Evolutionary conservation across 108 stramenopile species (phyloP).

Genomic region (Pseudonitzschia multiseries): DNA sequence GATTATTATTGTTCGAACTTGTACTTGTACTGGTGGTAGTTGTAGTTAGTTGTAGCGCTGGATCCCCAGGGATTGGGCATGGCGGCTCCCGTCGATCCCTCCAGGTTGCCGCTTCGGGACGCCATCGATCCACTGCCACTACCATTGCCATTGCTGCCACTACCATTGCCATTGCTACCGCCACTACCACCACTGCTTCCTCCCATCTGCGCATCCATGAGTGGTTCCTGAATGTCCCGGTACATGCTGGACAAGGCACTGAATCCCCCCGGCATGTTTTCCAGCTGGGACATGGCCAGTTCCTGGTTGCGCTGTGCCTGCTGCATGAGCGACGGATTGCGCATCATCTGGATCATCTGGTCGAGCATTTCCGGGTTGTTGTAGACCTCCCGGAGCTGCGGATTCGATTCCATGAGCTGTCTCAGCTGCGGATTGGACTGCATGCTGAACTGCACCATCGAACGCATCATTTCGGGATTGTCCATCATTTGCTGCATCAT

Average conservation of each 20-base stretch:
- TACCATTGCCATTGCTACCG: not conserved
- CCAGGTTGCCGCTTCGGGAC: conserved; percentile 8
- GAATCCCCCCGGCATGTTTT: conserved; percentile 95
- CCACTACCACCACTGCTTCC: not conserved
- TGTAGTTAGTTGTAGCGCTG: not conserved
- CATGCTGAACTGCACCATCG: conserved; percentile 64
- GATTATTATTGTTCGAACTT: not conserved
- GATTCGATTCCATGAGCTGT: conserved; percentile 83
- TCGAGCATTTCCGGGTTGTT: conserved; percentile 89
- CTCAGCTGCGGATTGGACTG: conserved; percentile 92
- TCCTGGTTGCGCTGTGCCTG: conserved; percentile 92
- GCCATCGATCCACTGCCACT: not conserved
- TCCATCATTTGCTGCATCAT: conserved; percentile 83
- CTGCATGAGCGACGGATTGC: conserved; percentile 84
- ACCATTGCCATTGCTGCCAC: not conserved
- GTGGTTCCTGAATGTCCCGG: conserved; percentile 91
- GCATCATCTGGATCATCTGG: conserved; percentile 91
- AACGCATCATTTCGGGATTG: conserved; percentile 88
- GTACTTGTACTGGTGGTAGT: conserved; percentile 7
- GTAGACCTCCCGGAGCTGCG: conserved; percentile 85
- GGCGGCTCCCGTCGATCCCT: conserved; percentile 76
- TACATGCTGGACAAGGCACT: conserved; percentile 92
- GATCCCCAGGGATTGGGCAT: conserved; percentile 96
- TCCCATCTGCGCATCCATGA: conserved; percentile 84
- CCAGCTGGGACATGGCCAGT: conserved; percentile 92